Evolutionary conservation across 202 grass and related monocot genomes (phyloP), one percentile per base, ranked within the genome.

Genomic region (Zoysia matrella): DNA sequence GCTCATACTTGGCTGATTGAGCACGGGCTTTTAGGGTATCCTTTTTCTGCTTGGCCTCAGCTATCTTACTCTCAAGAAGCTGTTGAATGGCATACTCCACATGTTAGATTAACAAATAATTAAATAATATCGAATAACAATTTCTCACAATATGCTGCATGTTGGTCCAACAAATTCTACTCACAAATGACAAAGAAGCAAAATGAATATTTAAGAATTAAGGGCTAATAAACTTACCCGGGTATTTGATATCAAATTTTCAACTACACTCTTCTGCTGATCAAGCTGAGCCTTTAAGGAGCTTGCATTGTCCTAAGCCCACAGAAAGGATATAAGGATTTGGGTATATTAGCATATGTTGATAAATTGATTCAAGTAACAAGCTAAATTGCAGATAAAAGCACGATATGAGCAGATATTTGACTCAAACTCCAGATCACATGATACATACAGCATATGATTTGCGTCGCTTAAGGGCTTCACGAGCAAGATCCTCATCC

Each of bases 11-110:
- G 36, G 96, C 96, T 78, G 96, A 99, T 61, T 99, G 96, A 86
- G 91, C 96, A 87, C 96, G 93, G 55, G 96, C 96, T 89, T 96
- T 99, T 47, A 99, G 85, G 36, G 91, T 99, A 88, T 99, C 96
- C 69, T 99, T 99, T 78, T 99, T 99, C 63, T 94, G 92, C 81
- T 90, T 94, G 41, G 94, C 94, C 68, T 97, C 94, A 60, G 88
- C 82, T 83, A 97, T 97, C 67, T 97, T 97, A 84, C 92, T 97
- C 86, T 97, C 94, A 83, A 97, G 89, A 80, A 97, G 52, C 94
- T 97, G 79, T 69, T 86, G 42, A 73, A 78, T 60, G 57, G 39
- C 30, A 80, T 55, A 74, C 4, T 80, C 54, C 18, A 71, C 8
- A 56, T 41, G 60, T 67, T 66, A 66, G 6, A 50, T 64, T 1